Conservation (phyloP, 2,329 filamentous ascomycete species). For the Rhynchosporium secalis region DNA sequence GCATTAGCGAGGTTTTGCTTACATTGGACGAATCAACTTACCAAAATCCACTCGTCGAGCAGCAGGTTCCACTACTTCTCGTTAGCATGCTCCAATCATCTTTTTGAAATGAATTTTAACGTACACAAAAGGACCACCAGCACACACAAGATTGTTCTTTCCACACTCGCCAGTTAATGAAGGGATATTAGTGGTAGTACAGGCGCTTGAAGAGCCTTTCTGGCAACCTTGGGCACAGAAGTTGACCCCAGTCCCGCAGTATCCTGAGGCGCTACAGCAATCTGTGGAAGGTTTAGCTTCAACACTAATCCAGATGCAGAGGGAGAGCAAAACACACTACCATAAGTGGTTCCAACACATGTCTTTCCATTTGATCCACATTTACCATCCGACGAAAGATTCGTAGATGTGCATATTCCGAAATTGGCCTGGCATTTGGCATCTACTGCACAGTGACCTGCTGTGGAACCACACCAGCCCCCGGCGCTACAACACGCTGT, state of each 20-base stretch:
- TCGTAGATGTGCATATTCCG: not conserved
- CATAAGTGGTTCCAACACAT: not conserved
- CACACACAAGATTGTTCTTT: not conserved
- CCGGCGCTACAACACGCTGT: too few relatives aligned
- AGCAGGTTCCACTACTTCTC: too few relatives aligned
- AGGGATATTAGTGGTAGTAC: not conserved
- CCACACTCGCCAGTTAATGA: not conserved
- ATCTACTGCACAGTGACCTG: not conserved
- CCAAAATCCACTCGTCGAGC: too few relatives aligned
- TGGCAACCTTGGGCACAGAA: not conserved
- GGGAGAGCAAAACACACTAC: not conserved
- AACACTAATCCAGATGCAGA: not conserved
- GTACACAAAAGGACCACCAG: not conserved
- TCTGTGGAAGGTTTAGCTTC: not conserved
- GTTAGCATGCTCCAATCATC: too few relatives aligned
- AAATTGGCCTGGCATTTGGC: not conserved
- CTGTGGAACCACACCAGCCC: too few relatives aligned
- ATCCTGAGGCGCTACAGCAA: not conserved
- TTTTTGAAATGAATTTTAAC: too few relatives aligned
- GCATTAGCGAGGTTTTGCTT: too few relatives aligned
- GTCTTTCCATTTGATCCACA: not conserved
- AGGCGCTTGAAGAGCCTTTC: not conserved
- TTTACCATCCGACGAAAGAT: not conserved
- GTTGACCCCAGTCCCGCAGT: not conserved
- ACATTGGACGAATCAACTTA: too few relatives aligned